Conservation (phyloP, 176 grass and related monocot species). For the Paspalum notatum region DNA sequence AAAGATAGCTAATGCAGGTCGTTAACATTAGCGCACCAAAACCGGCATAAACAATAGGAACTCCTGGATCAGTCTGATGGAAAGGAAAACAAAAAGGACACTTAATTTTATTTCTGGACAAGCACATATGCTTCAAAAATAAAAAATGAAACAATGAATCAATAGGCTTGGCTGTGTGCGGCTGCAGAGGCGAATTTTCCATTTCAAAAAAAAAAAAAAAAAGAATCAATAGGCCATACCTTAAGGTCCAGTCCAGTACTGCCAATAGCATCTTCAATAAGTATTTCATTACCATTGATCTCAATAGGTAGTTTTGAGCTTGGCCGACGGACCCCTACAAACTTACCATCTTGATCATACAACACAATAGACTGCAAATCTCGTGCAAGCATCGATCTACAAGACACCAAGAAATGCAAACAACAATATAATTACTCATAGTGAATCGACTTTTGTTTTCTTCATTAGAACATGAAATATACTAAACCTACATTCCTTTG, state of each 20-base stretch:
- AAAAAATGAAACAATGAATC: not conserved
- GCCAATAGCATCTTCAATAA: conserved; percentile 95
- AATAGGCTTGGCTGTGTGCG: too few species aligned
- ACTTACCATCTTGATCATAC: conserved; percentile 99
- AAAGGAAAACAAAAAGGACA: not conserved
- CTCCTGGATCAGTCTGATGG: conserved; percentile 86
- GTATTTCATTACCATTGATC: conserved; percentile 93
- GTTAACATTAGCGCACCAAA: conserved; percentile 97
- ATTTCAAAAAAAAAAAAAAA: not conserved
- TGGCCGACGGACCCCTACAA: conserved; percentile 85
- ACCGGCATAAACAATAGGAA: conserved; percentile 93
- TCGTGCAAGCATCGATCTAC: conserved; percentile 96
- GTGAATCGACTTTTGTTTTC: not conserved
- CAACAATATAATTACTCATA: conserved; percentile 14
- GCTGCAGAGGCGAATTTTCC: too few species aligned
- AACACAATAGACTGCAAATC: conserved; percentile 93
- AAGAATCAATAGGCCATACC: conserved; percentile 36
- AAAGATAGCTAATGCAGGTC: conserved; percentile 90
- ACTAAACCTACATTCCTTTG: conserved; percentile 86
- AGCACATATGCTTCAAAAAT: not conserved
- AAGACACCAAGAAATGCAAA: conserved; percentile 7
- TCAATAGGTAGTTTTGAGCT: conserved; percentile 91
- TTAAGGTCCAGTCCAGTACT: conserved; percentile 93
- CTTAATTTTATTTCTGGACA: not conserved
- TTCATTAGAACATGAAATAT: conserved; percentile 20